These are phyloP conservation scores for Fusarium drepaniforme DNA, from an alignment of 2,329 filamentous ascomycete species.

Conservation along the genomic window DNA sequence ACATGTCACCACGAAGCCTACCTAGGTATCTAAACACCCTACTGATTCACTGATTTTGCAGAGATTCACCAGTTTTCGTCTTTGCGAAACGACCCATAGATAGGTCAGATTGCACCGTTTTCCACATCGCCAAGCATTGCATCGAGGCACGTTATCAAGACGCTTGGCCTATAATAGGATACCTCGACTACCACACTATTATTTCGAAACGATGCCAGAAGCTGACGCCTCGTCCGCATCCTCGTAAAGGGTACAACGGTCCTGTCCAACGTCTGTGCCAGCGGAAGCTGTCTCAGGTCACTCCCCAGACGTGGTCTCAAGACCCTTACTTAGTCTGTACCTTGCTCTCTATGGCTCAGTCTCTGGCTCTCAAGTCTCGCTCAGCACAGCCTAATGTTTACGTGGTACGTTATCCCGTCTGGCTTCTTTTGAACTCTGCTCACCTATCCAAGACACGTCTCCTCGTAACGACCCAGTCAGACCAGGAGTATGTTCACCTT, in stretches of 20 bases:
- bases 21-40: no score
- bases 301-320: slow-evolving; percentile 5
- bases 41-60: no score
- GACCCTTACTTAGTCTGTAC: slow-evolving; percentile 15
- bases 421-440: neutral
- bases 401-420: neutral
- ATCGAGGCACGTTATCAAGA: neutral
- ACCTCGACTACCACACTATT: slow-evolving; percentile 3
- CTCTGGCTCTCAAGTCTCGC: neutral
- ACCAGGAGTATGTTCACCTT: slow-evolving; percentile 1
- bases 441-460: slow-evolving; percentile 1
- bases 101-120: neutral
- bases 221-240: neutral
- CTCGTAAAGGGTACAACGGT: neutral
- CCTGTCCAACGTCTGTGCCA: neutral
- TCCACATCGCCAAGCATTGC: neutral
- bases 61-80: neutral
- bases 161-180: neutral
- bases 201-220: neutral
- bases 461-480: slow-evolving; percentile 2
- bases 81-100: slow-evolving; percentile 4
- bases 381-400: neutral
- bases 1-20: neutral
- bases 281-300: neutral
- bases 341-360: slow-evolving; percentile 13